Base-by-base conservation (phyloP, 2,329 filamentous ascomycete species). In the Mycosphaerella sp. region DNA sequence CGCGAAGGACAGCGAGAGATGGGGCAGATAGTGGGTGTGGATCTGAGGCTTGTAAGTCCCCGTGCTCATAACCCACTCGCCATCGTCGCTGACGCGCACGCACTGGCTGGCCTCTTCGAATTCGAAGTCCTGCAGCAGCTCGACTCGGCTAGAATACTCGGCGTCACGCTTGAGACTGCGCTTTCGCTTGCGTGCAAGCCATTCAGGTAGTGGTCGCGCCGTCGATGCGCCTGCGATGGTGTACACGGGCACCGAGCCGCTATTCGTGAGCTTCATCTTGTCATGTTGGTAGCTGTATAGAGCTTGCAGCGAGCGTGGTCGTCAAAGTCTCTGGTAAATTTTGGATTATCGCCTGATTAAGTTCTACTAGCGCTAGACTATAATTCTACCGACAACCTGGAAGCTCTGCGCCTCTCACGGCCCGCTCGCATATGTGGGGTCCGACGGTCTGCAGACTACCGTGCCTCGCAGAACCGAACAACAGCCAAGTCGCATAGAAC, bases 51-150 rank as follows among this genome's bases (percentile, higher is more conserved):
- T 82, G 69, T 83, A 84, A 32, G 81, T 84, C 61, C 89, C 90
- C 49, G 91, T 95, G 66, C 88, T 95, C 88, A 96, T 93, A 40
- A 93, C 83, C 91, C 93, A 98, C 69, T 97, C 86, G 46, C 92
- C 92, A 80, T 98, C 93, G 55, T 95, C 91, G 64, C 89, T 95
- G 59, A 93, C 82, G 47, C 89, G 82, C 59, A 98, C 83, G 69
- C 92, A 96, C 62, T 85, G 83, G 68, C 90, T 95, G 40, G 95
- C 92, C 73, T 95, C 91, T 66, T 96, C 91, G 66, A 98, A 97
- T 68, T 95, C 91, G 71, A 98, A 98, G 69, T 98, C 93, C 67
- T 98, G 93, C 38, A 98, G 80, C 54, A 98, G 78, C 72, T 98
- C 93, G 64, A 98, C 85, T 61, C 93, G 86, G 70, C 90, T 95